phyloP scores from a whole-genome alignment of 352 stramenopile species.

The Phytophthora colocasiae region DNA sequence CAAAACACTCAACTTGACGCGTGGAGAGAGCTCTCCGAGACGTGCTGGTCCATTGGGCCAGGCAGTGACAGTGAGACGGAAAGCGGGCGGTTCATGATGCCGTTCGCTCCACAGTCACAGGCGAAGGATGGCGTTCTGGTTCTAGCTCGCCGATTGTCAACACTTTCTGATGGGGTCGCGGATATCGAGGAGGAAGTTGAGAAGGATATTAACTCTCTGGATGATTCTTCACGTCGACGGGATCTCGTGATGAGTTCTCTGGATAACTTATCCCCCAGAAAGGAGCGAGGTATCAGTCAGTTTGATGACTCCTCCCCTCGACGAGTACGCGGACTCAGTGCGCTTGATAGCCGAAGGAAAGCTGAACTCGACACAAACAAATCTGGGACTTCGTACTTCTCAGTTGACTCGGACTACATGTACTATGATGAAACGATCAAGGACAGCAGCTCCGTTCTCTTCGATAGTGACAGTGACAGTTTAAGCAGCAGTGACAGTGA shows the following conservation, averaged over 20 bases:
- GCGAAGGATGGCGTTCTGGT: not conserved
- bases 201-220: slow-evolving; percentile 14
- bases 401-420: slow-evolving; percentile 28
- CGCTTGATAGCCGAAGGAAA: slow-evolving; percentile 23
- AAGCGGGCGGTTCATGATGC: slow-evolving; percentile 15
- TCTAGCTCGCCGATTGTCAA: slow-evolving; percentile 21
- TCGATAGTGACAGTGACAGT: slow-evolving; percentile 16
- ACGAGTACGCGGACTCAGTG: slow-evolving; percentile 31
- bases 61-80: slow-evolving; percentile 40
- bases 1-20: slow-evolving; percentile 8
- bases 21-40: slow-evolving; percentile 38
- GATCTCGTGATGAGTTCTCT: slow-evolving; percentile 11
- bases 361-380: slow-evolving; percentile 21
- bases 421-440: slow-evolving; percentile 33
- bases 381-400: slow-evolving; percentile 31
- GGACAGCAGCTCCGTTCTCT: slow-evolving; percentile 32
- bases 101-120: not conserved
- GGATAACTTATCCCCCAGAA: slow-evolving; percentile 10
- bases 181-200: slow-evolving; percentile 18
- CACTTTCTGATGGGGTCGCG: slow-evolving; percentile 21
- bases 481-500: slow-evolving; percentile 22
- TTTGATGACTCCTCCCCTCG: slow-evolving; percentile 32
- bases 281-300: slow-evolving; percentile 22
- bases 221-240: slow-evolving; percentile 33
- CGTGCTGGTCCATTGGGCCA: slow-evolving; percentile 45